A percentile compares a stretch with the other conserved stretches of the same genome.
Evolutionary conservation across 1,284 basidiomycete species (phyloP).

Genomic region (Cystobasidium sp.): DNA sequence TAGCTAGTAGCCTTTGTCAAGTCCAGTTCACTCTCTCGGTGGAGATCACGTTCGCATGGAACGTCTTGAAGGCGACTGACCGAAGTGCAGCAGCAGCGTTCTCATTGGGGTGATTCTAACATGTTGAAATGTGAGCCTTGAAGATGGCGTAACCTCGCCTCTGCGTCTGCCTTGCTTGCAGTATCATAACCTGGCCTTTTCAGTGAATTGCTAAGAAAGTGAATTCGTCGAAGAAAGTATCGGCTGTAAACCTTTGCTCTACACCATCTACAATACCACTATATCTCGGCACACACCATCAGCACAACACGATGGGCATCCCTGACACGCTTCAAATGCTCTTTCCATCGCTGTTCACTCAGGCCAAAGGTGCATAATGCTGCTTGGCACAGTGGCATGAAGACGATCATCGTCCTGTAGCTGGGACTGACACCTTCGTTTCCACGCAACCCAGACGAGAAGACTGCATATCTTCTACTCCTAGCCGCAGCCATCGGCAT

Average conservation of each 20-base stretch:
- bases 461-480: conserved; percentile 27
- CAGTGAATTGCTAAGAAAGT: too few relatives aligned
- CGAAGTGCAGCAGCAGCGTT: neutral
- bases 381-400: neutral
- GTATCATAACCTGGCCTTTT: too few relatives aligned
- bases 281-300: neutral
- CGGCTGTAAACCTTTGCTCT: too few relatives aligned
- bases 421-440: neutral
- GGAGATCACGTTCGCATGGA: conserved; percentile 12
- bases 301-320: conserved; percentile 11
- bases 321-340: conserved; percentile 17
- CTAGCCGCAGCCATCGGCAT: conserved; percentile 38
- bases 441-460: conserved; percentile 20
- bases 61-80: neutral
- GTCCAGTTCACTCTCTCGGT: neutral
- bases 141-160: too few relatives aligned
- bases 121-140: too few relatives aligned
- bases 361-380: conserved; percentile 20
- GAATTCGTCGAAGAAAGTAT: too few relatives aligned
- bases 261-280: neutral
- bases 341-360: conserved; percentile 9
- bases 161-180: too few relatives aligned
- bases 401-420: neutral
- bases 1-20: neutral
- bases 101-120: neutral